phyloP scores from a whole-genome alignment of 108 stramenopile species.

The Skeletonema tropicum region DNA sequence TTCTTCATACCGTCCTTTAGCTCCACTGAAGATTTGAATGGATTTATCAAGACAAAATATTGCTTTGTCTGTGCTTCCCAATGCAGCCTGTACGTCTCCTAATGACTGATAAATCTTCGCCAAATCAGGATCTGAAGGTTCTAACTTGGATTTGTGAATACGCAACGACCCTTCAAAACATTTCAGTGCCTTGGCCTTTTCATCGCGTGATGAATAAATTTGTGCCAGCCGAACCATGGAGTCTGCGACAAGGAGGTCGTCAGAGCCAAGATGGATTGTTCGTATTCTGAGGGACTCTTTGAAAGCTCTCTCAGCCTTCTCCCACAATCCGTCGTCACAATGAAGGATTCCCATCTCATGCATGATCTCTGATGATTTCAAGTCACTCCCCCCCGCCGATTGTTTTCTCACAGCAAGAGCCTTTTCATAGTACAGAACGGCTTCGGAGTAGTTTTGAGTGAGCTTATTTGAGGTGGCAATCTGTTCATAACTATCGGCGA shows the following conservation, averaged over 20 bases:
- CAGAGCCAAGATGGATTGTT: constrained; percentile 38
- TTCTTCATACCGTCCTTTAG: constrained; percentile 26
- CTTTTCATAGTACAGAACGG: constrained; percentile 50
- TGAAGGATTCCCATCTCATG: constrained; percentile 48
- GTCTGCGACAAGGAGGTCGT: constrained; percentile 44
- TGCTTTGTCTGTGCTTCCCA: constrained; percentile 39
- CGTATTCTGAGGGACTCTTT: constrained; percentile 51
- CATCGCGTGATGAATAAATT: constrained; percentile 29
- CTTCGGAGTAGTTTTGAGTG: constrained; percentile 34
- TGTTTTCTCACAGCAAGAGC: constrained; percentile 44
- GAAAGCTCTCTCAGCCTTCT: constrained; percentile 54
- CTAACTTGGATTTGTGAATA: constrained; percentile 35
- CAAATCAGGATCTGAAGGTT: constrained; percentile 7
- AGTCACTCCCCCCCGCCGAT: constrained; percentile 28
- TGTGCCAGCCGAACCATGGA: constrained; percentile 44
- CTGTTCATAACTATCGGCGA: constrained; percentile 58
- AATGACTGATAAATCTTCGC: constrained; percentile 44
- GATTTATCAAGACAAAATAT: constrained; percentile 48
- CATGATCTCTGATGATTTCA: constrained; percentile 45
- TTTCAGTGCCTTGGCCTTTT: constrained; percentile 41
- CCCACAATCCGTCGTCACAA: constrained; percentile 9
- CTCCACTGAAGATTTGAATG: constrained; percentile 33
- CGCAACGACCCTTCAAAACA: constrained; percentile 50
- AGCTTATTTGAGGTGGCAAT: constrained; percentile 46
- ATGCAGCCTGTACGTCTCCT: constrained; percentile 39